A percentile compares a stretch with the other conserved stretches of the same genome.
These are phyloP conservation scores for Tolypocladium tundrense DNA, from an alignment of 2,329 filamentous ascomycete species.

Conservation along the genomic window DNA sequence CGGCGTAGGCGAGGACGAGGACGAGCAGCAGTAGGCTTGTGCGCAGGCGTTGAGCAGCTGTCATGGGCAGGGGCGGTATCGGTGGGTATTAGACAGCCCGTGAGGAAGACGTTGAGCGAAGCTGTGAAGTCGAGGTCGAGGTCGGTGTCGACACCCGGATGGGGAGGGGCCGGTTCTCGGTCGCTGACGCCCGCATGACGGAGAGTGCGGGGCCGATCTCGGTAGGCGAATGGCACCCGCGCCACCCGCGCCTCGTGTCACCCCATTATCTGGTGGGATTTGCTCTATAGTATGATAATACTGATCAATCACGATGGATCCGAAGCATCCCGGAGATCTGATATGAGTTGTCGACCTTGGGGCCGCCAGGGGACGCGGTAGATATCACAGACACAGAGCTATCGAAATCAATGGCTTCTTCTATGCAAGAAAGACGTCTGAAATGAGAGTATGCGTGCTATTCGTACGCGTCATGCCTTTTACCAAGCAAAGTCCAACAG, in stretches of 20 bases:
- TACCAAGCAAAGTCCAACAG: not conserved
- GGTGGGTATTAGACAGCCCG: not conserved
- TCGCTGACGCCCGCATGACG: not conserved
- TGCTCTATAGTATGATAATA: too few species aligned
- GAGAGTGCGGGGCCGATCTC: not conserved
- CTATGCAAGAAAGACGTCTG: not conserved
- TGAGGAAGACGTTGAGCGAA: not conserved
- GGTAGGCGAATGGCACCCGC: not conserved
- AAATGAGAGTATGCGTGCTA: constrained; percentile 1
- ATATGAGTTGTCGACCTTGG: not conserved
- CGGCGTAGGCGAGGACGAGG: not conserved
- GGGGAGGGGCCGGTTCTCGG: not conserved
- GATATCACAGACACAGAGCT: not conserved
- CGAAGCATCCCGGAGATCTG: too few species aligned
- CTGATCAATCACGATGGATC: too few species aligned
- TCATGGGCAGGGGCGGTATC: not conserved
- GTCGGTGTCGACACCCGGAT: not conserved
- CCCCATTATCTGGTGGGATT: too few species aligned
- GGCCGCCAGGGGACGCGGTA: not conserved
- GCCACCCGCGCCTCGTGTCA: too few species aligned
- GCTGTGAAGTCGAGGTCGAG: not conserved
- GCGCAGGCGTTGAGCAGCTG: not conserved
- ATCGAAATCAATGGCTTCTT: not conserved
- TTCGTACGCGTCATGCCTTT: not conserved
- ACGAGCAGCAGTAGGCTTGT: not conserved